phyloP scores from a whole-genome alignment of 352 stramenopile genomes.

The Elongisporangium senticosum region DNA sequence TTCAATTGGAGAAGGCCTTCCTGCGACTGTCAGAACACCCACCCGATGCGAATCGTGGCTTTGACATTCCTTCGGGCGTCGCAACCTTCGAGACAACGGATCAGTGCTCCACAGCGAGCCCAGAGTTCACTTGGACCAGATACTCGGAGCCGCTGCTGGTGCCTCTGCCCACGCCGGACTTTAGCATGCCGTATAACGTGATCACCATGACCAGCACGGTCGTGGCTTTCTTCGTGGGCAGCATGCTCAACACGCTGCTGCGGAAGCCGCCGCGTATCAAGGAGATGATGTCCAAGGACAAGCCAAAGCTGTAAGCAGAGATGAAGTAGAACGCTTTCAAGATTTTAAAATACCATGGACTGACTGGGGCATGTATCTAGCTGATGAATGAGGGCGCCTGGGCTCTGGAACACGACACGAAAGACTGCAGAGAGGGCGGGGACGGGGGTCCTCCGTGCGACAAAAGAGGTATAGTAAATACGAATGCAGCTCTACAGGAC shows the following conservation, averaged over 20 bases:
- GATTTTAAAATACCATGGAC: not conserved
- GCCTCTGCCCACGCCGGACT: slow-evolving; percentile 78
- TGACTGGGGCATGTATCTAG: not conserved
- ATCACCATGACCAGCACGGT: slow-evolving; percentile 89
- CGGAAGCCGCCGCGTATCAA: slow-evolving; percentile 65
- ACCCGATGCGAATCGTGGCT: slow-evolving; percentile 81
- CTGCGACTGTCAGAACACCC: slow-evolving; percentile 77
- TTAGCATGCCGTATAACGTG: slow-evolving; percentile 90
- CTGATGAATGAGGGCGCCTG: too few relatives aligned
- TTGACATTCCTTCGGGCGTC: slow-evolving; percentile 70
- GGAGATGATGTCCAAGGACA: slow-evolving; percentile 41
- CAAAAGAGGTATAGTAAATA: not conserved
- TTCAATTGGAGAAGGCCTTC: slow-evolving; percentile 82
- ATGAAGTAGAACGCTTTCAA: not conserved
- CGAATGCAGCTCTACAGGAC: not conserved
- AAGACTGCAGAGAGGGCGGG: not conserved
- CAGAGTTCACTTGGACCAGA: slow-evolving; percentile 27
- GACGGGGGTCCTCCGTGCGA: not conserved
- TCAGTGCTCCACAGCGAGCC: not conserved
- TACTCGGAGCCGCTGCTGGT: slow-evolving; percentile 83
- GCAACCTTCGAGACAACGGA: slow-evolving; percentile 29
- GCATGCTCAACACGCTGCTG: slow-evolving; percentile 76
- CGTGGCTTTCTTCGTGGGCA: slow-evolving; percentile 81
- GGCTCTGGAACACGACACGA: not conserved
- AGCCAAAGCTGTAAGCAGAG: slow-evolving; percentile 2